Percentiles rank a stretch among this genome's conserved stretches.
phyloP scores from a whole-genome alignment of 2,329 filamentous ascomycete species.

The Trichoderma pleuroti region DNA sequence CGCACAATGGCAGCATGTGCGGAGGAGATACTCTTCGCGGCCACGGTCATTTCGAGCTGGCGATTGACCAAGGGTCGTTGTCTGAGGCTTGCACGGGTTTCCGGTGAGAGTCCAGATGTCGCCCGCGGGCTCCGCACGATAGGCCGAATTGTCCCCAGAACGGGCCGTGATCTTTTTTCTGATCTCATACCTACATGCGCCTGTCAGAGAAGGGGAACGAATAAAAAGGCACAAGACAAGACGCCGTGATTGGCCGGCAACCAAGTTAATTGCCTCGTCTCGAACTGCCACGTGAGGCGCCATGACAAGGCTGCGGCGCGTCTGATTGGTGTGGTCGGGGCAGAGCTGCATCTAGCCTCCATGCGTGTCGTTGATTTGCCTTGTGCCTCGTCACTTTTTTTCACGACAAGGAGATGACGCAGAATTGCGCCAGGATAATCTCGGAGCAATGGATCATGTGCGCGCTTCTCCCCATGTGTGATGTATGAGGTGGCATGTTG shows the following conservation, averaged over 20 bases:
- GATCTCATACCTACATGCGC: background rate
- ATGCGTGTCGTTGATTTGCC: background rate
- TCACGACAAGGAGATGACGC: background rate
- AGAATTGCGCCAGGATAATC: background rate
- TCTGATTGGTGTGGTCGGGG: constrained; percentile 10
- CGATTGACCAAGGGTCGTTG: background rate
- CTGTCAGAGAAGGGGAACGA: background rate
- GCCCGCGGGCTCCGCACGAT: background rate
- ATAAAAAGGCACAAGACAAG: background rate
- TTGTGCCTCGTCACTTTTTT: background rate
- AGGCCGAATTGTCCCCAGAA: background rate
- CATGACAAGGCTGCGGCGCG: constrained; percentile 10
- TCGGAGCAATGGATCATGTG: constrained; percentile 18
- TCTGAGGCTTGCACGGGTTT: constrained; percentile 1
- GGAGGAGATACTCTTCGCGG: background rate
- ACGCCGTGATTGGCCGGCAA: constrained; percentile 3
- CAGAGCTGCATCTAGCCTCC: background rate
- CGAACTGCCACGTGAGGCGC: constrained; percentile 13
- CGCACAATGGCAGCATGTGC: background rate
- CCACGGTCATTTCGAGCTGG: background rate
- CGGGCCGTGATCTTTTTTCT: background rate
- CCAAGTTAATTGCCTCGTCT: constrained; percentile 16
- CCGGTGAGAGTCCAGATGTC: background rate
- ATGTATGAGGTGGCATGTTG: constrained; percentile 5
- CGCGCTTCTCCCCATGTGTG: background rate